These are phyloP conservation scores for Microascus cirrosus DNA, from an alignment of 2,329 filamentous ascomycete genomes.

Conservation along the genomic window DNA sequence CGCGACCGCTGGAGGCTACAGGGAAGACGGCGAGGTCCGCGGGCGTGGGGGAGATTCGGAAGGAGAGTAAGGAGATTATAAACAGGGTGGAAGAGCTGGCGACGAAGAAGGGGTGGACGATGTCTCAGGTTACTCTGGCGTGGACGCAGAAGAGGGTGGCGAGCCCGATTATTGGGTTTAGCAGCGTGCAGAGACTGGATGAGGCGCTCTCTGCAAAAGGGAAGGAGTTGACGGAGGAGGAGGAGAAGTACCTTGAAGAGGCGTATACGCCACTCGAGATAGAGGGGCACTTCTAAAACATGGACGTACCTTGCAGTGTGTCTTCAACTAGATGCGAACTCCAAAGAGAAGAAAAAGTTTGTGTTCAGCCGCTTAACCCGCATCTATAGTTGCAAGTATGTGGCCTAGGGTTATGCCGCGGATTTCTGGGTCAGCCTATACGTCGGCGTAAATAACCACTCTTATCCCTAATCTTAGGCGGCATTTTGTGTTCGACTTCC, in stretches of 20 bases:
- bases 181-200: slow-evolving; percentile 43
- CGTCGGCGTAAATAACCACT: too few species aligned
- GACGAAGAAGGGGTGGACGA: slow-evolving; percentile 42
- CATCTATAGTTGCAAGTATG: too few species aligned
- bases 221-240: slow-evolving; percentile 41
- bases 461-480: too few species aligned
- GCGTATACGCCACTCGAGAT: slow-evolving; percentile 43
- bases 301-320: not conserved
- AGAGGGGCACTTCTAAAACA: not conserved
- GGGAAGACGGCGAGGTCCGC: slow-evolving; percentile 12
- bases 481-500: too few species aligned
- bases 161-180: slow-evolving; percentile 51
- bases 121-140: slow-evolving; percentile 54
- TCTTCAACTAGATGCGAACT: too few species aligned
- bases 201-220: slow-evolving; percentile 37
- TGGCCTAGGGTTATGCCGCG: too few species aligned
- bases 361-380: too few species aligned
- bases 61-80: slow-evolving; percentile 17
- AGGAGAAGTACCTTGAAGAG: slow-evolving; percentile 50
- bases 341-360: too few species aligned
- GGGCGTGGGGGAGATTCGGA: slow-evolving; percentile 17
- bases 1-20: slow-evolving; percentile 13
- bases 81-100: slow-evolving; percentile 37
- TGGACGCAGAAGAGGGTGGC: slow-evolving; percentile 45
- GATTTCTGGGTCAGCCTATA: too few species aligned